Conservation (phyloP, 352 stramenopile genomes). For the Phytophthora pistaciae region DNA sequence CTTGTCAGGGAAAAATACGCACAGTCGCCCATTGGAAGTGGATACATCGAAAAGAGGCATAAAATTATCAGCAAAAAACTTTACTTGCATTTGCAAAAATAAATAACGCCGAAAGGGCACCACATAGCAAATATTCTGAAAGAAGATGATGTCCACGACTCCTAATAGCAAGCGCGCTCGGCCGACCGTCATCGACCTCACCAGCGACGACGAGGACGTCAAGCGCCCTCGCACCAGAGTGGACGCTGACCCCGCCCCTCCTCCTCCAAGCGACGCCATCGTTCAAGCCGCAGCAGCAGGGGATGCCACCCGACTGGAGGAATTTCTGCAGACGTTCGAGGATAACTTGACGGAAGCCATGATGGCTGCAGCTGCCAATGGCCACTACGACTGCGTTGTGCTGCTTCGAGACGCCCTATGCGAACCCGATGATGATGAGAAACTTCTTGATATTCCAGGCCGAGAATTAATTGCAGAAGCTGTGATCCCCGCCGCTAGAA, state of each 20-base stretch:
- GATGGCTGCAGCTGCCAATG: neutral
- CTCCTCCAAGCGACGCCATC: neutral
- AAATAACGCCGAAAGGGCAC: neutral
- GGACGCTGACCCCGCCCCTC: neutral
- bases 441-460: neutral
- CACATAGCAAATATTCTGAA: neutral
- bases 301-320: neutral
- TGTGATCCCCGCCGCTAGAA: conserved; percentile 4
- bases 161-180: neutral
- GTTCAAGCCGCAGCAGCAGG: neutral
- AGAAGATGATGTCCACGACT: neutral
- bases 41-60: no score
- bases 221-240: neutral
- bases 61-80: no score
- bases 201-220: neutral
- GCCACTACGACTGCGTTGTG: neutral
- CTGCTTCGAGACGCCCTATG: neutral
- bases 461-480: neutral
- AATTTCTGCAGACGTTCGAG: conserved; percentile 3
- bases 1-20: no score
- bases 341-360: neutral
- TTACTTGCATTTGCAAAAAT: neutral
- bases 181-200: conserved; percentile 1
- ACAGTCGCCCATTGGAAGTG: no score
- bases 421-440: conserved; percentile 3